Conservation (phyloP, 805 yeast genomes). For the Ogataea populi-albae region DNA sequence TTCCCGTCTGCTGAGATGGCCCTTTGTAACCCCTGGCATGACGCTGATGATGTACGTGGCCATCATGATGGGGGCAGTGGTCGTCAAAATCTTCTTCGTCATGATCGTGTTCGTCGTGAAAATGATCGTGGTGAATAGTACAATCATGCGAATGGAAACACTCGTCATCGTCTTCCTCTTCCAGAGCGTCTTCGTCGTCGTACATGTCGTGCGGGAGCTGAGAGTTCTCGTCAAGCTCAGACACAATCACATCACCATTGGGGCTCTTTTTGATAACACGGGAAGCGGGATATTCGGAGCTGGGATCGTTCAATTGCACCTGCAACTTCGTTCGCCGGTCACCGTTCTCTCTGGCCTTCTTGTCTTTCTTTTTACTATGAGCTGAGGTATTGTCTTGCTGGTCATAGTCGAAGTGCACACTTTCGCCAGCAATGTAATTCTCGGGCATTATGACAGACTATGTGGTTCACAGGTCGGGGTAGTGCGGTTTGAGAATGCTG, state of each 20-base stretch:
- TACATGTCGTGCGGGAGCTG: constrained; percentile 7
- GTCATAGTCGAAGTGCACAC: constrained; percentile 30
- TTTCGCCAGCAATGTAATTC: constrained; percentile 30
- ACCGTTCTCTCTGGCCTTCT: constrained; percentile 14
- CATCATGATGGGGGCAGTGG: constrained; percentile 17
- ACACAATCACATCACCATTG: constrained; percentile 76
- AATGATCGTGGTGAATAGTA: constrained; percentile 15
- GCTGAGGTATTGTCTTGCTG: constrained; percentile 2
- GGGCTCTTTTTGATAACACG: constrained; percentile 63
- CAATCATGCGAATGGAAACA: constrained; percentile 15
- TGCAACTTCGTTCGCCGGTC: constrained; percentile 24
- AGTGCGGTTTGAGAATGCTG: too few species aligned
- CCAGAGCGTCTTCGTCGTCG: constrained; percentile 9
- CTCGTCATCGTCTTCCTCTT: constrained; percentile 16
- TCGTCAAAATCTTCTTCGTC: constrained; percentile 13
- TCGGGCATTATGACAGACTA: constrained; percentile 10
- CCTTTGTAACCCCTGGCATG: constrained; percentile 11
- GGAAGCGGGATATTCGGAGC: constrained; percentile 67
- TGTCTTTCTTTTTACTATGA: constrained; percentile 14
- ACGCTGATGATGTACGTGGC: constrained; percentile 6
- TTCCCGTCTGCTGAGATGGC: constrained; percentile 19
- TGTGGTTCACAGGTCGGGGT: too few species aligned
- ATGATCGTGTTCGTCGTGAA: constrained; percentile 16
- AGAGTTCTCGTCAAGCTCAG: constrained; percentile 38
- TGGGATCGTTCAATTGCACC: constrained; percentile 52